A percentile compares a stretch with the other conserved stretches of the same genome.
phyloP scores from a whole-genome alignment of 495 filamentous ascomycete species.

The Aspergillus saccharolyticus region DNA sequence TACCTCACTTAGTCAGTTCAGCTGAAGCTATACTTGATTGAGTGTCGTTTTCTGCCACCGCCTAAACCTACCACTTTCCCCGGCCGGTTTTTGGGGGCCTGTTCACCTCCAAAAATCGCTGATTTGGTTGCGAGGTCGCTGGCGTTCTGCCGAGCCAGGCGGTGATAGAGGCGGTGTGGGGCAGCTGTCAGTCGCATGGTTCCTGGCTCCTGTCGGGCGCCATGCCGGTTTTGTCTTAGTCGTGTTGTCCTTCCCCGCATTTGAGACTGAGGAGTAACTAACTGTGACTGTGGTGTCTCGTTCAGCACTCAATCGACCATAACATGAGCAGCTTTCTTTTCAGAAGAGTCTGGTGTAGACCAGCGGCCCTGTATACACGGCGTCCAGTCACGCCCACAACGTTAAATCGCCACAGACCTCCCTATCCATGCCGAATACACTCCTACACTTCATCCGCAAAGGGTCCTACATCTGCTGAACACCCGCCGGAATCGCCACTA shows the following conservation, averaged over 20 bases:
- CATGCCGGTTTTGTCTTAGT: no score
- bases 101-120: background rate
- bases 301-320: no score
- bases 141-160: background rate
- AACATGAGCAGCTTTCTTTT: constrained; percentile 31
- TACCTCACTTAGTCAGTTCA: background rate
- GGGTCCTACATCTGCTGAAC: no score
- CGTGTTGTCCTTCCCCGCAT: background rate
- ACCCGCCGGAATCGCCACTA: background rate
- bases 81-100: background rate
- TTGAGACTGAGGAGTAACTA: no score
- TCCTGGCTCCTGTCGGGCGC: background rate
- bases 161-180: background rate
- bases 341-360: constrained; percentile 24
- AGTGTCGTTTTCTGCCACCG: background rate
- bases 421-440: no score
- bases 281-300: no score
- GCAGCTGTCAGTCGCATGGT: background rate
- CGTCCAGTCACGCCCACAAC: constrained; percentile 20
- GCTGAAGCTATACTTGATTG: background rate
- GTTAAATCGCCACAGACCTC: no score
- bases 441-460: no score
- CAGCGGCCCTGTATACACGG: constrained; percentile 21
- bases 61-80: background rate
- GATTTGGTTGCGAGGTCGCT: background rate